phyloP scores from a whole-genome alignment of 257 asterid species.

The Petunia secreta region DNA sequence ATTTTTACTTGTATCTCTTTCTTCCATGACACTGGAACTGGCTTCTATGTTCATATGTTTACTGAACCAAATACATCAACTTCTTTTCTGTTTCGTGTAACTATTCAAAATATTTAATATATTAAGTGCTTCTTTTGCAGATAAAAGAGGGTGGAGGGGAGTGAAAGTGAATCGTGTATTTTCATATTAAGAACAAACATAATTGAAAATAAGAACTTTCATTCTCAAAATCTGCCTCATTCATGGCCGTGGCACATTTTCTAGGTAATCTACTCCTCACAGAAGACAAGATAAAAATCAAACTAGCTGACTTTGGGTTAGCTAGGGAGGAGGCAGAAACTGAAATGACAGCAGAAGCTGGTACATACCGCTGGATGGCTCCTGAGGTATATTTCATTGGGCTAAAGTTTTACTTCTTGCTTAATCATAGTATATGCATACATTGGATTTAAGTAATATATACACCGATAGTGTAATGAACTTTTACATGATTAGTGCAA shows the following conservation, averaged over 20 bases:
- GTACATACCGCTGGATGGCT: constrained; percentile 78
- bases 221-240: constrained; percentile 5
- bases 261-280: constrained; percentile 64
- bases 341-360: constrained; percentile 62
- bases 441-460: too few relatives aligned
- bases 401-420: neutral
- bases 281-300: constrained; percentile 48
- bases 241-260: neutral
- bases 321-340: constrained; percentile 54
- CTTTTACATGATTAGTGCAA: too few relatives aligned
- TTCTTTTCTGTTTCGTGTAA: too few relatives aligned
- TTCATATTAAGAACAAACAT: neutral
- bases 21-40: too few relatives aligned
- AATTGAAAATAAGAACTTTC: neutral
- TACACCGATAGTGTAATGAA: neutral
- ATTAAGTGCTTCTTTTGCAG: too few relatives aligned
- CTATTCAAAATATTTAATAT: too few relatives aligned
- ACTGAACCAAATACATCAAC: too few relatives aligned
- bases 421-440: constrained; percentile 9
- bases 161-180: too few relatives aligned
- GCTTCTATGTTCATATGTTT: too few relatives aligned
- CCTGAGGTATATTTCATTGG: constrained; percentile 54
- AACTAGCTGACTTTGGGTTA: constrained; percentile 64
- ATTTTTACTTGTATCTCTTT: too few relatives aligned
- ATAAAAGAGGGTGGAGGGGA: too few relatives aligned